Base-by-base conservation (phyloP, 345 rosid genomes). In the Salix brachista region DNA sequence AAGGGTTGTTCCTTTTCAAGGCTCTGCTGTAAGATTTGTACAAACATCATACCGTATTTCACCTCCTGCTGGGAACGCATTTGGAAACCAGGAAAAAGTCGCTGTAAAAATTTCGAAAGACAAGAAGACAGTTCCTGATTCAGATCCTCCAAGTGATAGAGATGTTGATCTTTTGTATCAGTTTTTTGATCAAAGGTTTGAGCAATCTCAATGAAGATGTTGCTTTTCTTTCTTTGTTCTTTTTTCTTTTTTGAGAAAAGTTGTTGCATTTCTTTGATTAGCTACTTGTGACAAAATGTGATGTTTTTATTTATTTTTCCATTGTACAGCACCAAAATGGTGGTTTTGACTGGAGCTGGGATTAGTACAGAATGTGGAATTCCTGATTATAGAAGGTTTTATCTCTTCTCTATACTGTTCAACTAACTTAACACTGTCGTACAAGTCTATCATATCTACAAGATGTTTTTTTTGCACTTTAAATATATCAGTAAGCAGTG, bases 341-440 rank as follows among this genome's bases (percentile, higher is more conserved):
- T 88, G 75, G 90, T 92, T 58, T 72, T 95, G 87, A 95, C 96
- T 1, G 99, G 97, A 81, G 97, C 99, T 75, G 99, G 97, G 75
- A 80, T 95, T 37, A 95, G 97, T 72, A 95, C 99, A 0, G 99
- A 95, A 82, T 88, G 94, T 76, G 97, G 99, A 62, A 95, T 95
- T 83, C 99, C 99, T 71, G 99, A 95, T 81, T 95, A 93, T 65
- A 88, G 99, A 88, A 95, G 99, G 99, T 93, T 81, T 32, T 34
- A 4, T 28, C 16, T 69, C 70, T 56, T 72, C 25, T 44, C 56
- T 34, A 13, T 21, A 28, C 13, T 36, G 52, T 46, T 46, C 52
- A 46, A 14, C 14, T 13, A 14, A 16, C 52, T 1, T 46, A 46
- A 46, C 14, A 46, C 52, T 46, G 52, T 46, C 52, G 5, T 46